Evolutionary conservation across 2,329 filamentous ascomycete species (phyloP).

Genomic region (Apiospora saccharicola): DNA sequence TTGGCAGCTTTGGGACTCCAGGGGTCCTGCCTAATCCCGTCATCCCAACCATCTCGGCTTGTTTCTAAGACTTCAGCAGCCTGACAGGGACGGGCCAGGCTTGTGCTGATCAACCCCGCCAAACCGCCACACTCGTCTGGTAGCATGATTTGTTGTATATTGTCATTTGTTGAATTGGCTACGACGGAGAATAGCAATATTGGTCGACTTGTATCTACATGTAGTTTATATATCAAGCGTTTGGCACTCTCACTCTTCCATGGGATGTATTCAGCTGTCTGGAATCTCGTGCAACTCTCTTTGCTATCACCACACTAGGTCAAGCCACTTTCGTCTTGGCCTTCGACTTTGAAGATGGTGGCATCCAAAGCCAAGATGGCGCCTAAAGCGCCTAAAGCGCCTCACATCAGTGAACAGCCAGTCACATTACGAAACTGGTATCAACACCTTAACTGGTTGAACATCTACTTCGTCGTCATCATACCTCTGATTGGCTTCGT

Average conservation of each 20-base stretch:
- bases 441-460: slow-evolving; percentile 94
- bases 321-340: background rate
- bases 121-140: slow-evolving; percentile 10
- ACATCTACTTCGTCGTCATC: slow-evolving; percentile 80
- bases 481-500: slow-evolving; percentile 79
- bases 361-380: slow-evolving; percentile 7
- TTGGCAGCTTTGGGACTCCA: background rate
- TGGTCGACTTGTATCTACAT: background rate
- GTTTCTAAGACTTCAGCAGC: background rate
- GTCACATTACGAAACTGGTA: slow-evolving; percentile 87
- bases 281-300: background rate
- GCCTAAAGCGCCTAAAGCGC: slow-evolving; percentile 63
- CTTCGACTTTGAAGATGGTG: slow-evolving; percentile 16
- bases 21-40: background rate
- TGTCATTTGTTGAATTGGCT: slow-evolving; percentile 10
- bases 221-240: background rate
- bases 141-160: background rate
- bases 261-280: background rate
- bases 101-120: slow-evolving; percentile 7
- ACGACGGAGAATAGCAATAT: background rate
- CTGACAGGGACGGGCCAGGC: background rate
- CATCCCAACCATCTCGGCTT: slow-evolving; percentile 17
- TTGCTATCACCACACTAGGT: background rate
- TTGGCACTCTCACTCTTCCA: background rate
- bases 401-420: slow-evolving; percentile 84